Conservation (phyloP, 805 yeast species). For the Metschnikowia hibisci region DNA sequence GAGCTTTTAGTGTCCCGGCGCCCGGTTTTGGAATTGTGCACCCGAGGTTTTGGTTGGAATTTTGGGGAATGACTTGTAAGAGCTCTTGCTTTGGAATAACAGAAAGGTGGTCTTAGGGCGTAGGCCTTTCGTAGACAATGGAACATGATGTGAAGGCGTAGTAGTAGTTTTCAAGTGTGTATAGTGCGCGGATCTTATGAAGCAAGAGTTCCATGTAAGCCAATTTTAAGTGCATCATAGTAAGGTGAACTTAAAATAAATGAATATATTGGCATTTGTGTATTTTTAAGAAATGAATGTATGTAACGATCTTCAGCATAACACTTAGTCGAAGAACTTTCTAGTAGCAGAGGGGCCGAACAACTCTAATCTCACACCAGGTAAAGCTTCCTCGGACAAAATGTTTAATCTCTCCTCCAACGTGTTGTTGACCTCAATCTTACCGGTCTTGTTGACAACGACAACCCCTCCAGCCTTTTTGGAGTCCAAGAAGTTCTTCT, state of each 20-base stretch:
- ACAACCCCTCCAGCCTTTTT: conserved; percentile 84
- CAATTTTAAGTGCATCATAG: too few species aligned
- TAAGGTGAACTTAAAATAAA: background rate
- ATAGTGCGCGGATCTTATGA: too few species aligned
- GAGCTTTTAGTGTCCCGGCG: background rate
- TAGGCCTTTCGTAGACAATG: too few species aligned
- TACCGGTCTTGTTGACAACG: conserved; percentile 65
- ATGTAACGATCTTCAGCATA: conserved; percentile 1
- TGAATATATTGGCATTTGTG: background rate
- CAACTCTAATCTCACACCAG: conserved; percentile 85
- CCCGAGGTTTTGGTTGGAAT: background rate
- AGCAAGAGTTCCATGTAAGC: too few species aligned
- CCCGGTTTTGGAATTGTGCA: background rate
- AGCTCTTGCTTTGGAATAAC: background rate
- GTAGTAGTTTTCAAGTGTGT: too few species aligned
- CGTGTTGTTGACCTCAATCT: conserved; percentile 88
- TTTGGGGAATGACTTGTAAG: background rate
- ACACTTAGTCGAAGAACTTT: conserved; percentile 75
- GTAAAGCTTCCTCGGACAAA: conserved; percentile 79
- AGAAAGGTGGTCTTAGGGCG: too few species aligned
- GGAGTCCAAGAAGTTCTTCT: conserved; percentile 52
- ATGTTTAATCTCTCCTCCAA: conserved; percentile 89
- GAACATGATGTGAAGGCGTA: too few species aligned
- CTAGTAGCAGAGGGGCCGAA: conserved; percentile 83
- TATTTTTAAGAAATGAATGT: conserved; percentile 5